These are phyloP conservation scores for Pestalotiopsis sp. DNA, from an alignment of 2,329 filamentous ascomycete genomes.

Conservation along the genomic window DNA sequence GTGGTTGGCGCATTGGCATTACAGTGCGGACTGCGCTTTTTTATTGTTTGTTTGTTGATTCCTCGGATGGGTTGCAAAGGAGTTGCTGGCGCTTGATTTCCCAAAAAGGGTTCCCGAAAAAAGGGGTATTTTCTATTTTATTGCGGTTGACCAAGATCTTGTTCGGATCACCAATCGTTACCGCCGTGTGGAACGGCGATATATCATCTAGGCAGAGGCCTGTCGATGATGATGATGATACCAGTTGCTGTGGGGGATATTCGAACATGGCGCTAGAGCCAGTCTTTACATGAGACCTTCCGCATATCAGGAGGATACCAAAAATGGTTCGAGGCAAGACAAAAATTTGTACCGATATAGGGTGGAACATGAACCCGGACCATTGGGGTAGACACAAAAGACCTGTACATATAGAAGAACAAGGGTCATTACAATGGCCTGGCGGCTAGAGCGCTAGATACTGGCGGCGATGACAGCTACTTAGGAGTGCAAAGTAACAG, in stretches of 20 bases:
- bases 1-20: not conserved
- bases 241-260: not conserved
- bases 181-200: not conserved
- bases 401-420: slow-evolving; percentile 21
- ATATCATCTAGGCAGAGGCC: not conserved
- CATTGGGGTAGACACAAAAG: not conserved
- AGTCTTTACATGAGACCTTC: not conserved
- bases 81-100: slow-evolving; percentile 5
- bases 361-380: not conserved
- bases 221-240: not conserved
- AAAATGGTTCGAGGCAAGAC: slow-evolving; percentile 11
- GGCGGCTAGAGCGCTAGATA: slow-evolving; percentile 5
- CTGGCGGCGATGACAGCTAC: not conserved
- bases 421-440: not conserved
- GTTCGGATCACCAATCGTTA: not conserved
- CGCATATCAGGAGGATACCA: too few species aligned
- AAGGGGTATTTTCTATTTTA: not conserved
- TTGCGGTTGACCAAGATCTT: not conserved
- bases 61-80: slow-evolving; percentile 8
- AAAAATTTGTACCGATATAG: slow-evolving; percentile 10
- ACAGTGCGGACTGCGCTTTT: not conserved
- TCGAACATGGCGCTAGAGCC: not conserved
- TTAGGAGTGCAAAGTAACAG: slow-evolving; percentile 3
- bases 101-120: not conserved
- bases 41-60: not conserved